These are phyloP conservation scores for Boletus nobilissimus DNA, from an alignment of 1,284 basidiomycete species.

Conservation along the genomic window DNA sequence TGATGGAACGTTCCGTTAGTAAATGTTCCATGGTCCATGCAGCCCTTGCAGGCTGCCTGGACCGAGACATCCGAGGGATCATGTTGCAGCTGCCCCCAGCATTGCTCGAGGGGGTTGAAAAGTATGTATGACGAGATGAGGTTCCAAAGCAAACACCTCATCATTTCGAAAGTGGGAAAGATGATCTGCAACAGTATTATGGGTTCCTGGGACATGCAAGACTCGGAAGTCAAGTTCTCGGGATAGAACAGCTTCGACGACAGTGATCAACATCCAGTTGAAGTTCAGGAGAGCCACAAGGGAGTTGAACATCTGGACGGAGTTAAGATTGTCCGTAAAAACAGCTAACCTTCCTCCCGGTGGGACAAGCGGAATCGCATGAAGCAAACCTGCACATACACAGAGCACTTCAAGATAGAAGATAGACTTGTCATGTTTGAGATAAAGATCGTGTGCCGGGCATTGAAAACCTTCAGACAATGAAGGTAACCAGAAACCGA, in stretches of 20 bases:
- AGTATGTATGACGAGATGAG: background rate
- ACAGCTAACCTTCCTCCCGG: too few relatives aligned
- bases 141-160: too few relatives aligned
- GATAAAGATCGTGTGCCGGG: too few relatives aligned
- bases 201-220: background rate
- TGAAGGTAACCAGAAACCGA: slow-evolving; percentile 40
- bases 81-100: background rate
- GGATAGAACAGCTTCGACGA: slow-evolving; percentile 2
- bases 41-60: background rate
- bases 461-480: too few relatives aligned
- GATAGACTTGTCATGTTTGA: background rate
- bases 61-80: background rate
- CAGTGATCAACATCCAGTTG: slow-evolving; percentile 33
- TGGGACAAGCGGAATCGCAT: background rate
- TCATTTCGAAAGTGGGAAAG: background rate
- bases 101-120: background rate
- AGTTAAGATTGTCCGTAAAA: slow-evolving; percentile 42
- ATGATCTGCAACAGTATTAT: background rate
- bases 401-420: slow-evolving; percentile 48
- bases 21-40: background rate
- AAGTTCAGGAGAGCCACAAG: slow-evolving; percentile 27
- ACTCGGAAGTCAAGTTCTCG: slow-evolving; percentile 34
- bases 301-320: slow-evolving; percentile 39
- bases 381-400: slow-evolving; percentile 32
- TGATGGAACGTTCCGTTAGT: background rate